These are phyloP conservation scores for Sicyos edulis DNA, from an alignment of 306 rosid species.

Conservation along the genomic window DNA sequence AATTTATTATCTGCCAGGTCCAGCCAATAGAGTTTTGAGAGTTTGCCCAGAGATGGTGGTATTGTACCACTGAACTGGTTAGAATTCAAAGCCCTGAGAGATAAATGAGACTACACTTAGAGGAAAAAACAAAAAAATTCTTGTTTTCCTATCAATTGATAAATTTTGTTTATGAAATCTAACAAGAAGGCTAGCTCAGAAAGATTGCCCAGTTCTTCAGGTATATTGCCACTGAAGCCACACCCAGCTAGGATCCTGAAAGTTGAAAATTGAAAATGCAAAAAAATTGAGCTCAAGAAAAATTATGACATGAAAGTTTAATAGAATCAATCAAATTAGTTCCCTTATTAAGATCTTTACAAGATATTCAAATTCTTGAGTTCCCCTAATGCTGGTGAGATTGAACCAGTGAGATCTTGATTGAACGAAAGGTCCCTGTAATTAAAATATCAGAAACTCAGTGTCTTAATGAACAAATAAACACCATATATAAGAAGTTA, in stretches of 20 bases:
- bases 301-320: neutral
- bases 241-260: slow-evolving; percentile 91
- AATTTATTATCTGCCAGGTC: slow-evolving; percentile 79
- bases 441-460: slow-evolving; percentile 13
- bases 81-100: slow-evolving; percentile 75
- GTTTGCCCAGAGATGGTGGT: slow-evolving; percentile 82
- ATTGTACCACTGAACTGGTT: slow-evolving; percentile 69
- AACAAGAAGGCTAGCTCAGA: slow-evolving; percentile 70
- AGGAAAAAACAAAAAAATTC: neutral
- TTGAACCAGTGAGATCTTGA: slow-evolving; percentile 45
- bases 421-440: slow-evolving; percentile 71
- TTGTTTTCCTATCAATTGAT: slow-evolving; percentile 5
- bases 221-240: slow-evolving; percentile 71
- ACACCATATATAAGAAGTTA: neutral
- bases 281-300: slow-evolving; percentile 1
- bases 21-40: slow-evolving; percentile 82
- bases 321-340: slow-evolving; percentile 2
- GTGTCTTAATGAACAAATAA: slow-evolving; percentile 6
- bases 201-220: slow-evolving; percentile 74
- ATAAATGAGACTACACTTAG: slow-evolving; percentile 10
- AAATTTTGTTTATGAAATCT: slow-evolving; percentile 24
- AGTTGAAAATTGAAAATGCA: slow-evolving; percentile 17
- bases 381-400: slow-evolving; percentile 45
- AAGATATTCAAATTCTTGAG: slow-evolving; percentile 50
- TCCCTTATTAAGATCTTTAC: slow-evolving; percentile 45